Evolutionary conservation across 2,329 filamentous ascomycete species (phyloP).

Genomic region (Penicillium sp.): DNA sequence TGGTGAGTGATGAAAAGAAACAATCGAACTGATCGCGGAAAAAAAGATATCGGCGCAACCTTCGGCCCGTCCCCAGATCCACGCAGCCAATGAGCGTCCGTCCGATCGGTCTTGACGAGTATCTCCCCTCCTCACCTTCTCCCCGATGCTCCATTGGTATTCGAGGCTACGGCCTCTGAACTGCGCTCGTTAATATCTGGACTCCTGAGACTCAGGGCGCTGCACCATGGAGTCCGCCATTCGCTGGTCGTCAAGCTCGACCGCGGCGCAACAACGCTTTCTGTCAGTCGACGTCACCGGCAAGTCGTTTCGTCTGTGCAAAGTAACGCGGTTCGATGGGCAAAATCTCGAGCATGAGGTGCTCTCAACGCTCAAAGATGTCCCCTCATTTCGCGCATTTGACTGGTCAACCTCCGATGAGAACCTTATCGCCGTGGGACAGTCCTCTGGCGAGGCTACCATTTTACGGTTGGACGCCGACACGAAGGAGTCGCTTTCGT

Average conservation of each 20-base stretch:
- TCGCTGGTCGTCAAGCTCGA: constrained; percentile 58
- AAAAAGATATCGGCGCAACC: constrained; percentile 25
- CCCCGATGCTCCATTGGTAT: constrained; percentile 5
- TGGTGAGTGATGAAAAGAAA: neutral
- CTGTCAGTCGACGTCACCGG: constrained; percentile 56
- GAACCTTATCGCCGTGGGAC: constrained; percentile 54
- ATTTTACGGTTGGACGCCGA: constrained; percentile 52
- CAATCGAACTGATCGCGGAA: constrained; percentile 9
- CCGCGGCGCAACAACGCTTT: constrained; percentile 50
- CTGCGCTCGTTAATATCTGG: constrained; percentile 4
- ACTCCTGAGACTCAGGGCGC: constrained; percentile 2
- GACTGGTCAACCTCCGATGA: constrained; percentile 59
- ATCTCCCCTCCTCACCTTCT: constrained; percentile 6
- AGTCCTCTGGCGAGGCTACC: constrained; percentile 56
- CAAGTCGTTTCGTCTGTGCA: constrained; percentile 55
- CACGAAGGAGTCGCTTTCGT: constrained; percentile 44
- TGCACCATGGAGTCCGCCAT: constrained; percentile 47
- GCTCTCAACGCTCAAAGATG: constrained; percentile 49
- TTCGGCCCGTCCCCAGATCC: constrained; percentile 30
- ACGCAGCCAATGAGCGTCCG: constrained; percentile 24
- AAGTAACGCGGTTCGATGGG: constrained; percentile 40
- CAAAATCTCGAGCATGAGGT: constrained; percentile 48
- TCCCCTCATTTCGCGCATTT: constrained; percentile 59
- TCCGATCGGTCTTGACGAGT: constrained; percentile 13
- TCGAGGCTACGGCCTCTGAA: constrained; percentile 17